Conservation (phyloP, 768 basidiomycete species). For the Asterophora lycoperdoides region DNA sequence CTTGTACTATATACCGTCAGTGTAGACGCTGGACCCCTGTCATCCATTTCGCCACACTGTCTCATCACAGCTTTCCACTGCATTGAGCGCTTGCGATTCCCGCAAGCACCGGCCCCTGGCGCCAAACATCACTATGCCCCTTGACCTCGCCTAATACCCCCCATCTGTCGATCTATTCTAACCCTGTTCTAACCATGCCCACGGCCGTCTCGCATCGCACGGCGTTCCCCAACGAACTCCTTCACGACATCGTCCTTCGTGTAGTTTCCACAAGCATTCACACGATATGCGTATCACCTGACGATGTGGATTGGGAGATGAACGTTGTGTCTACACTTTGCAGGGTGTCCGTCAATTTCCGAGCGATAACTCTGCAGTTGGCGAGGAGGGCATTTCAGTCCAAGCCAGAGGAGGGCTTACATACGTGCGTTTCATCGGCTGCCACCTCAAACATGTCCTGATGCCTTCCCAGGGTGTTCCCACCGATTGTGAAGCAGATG, state of each 20-base stretch:
- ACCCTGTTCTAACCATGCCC: slow-evolving; percentile 1
- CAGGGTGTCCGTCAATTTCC: slow-evolving; percentile 30
- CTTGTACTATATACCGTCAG: no score
- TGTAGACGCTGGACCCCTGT: no score
- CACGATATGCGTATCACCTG: slow-evolving; percentile 27
- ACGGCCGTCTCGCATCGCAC: background rate
- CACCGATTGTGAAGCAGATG: slow-evolving; percentile 7
- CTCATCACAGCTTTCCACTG: no score
- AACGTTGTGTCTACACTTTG: slow-evolving; percentile 28
- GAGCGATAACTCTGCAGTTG: slow-evolving; percentile 30
- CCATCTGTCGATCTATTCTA: background rate
- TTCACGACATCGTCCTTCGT: slow-evolving; percentile 30
- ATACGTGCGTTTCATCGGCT: slow-evolving; percentile 13
- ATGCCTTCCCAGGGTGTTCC: slow-evolving; percentile 8
- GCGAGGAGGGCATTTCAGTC: slow-evolving; percentile 30
- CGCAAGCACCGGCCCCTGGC: background rate
- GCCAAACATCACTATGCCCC: slow-evolving; percentile 1
- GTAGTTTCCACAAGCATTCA: slow-evolving; percentile 31
- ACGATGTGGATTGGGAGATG: slow-evolving; percentile 31
- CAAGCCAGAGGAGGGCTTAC: background rate
- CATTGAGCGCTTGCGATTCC: background rate
- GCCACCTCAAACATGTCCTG: background rate
- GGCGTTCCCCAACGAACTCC: slow-evolving; percentile 33
- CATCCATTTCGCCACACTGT: no score
- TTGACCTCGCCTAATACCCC: background rate